Evolutionary conservation across 306 rosid genomes (phyloP).

Genomic region (Medicago arabica): DNA sequence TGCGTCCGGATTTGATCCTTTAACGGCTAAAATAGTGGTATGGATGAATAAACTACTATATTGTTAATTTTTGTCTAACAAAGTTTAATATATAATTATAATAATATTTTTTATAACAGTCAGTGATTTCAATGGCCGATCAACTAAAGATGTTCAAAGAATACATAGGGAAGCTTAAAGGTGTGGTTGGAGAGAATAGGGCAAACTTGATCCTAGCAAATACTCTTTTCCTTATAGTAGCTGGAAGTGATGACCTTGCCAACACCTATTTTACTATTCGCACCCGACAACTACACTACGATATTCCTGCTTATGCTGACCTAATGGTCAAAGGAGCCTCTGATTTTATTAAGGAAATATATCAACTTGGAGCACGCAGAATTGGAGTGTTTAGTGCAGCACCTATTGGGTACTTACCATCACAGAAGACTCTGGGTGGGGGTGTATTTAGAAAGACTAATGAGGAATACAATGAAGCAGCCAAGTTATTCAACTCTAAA

Average conservation of each 20-base stretch:
- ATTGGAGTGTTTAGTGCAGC: conserved; percentile 71
- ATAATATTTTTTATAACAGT: conserved; percentile 36
- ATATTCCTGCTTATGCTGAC: conserved; percentile 72
- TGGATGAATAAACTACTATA: neutral
- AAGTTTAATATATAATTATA: neutral
- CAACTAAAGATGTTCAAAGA: conserved; percentile 71
- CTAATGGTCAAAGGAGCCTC: conserved; percentile 61
- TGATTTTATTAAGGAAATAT: conserved; percentile 57
- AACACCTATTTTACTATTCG: conserved; percentile 64
- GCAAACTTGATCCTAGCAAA: conserved; percentile 62
- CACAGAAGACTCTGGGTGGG: conserved; percentile 68
- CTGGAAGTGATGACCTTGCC: conserved; percentile 83
- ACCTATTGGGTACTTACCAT: conserved; percentile 83
- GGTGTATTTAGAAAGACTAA: conserved; percentile 58
- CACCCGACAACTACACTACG: conserved; percentile 54
- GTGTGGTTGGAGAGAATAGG: conserved; percentile 55
- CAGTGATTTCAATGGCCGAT: conserved; percentile 51
- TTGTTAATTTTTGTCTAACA: neutral
- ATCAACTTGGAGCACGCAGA: conserved; percentile 67
- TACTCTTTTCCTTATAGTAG: conserved; percentile 60
- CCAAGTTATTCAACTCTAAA: conserved; percentile 61
- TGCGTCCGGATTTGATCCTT: conserved; percentile 85
- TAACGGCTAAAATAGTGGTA: conserved; percentile 71
- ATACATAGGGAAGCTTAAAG: conserved; percentile 61
- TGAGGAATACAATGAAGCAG: conserved; percentile 60